Evolutionary conservation across 306 rosid genomes (phyloP), one percentile per base, ranked within the genome.

Genomic region (Gillenia trifoliata): DNA sequence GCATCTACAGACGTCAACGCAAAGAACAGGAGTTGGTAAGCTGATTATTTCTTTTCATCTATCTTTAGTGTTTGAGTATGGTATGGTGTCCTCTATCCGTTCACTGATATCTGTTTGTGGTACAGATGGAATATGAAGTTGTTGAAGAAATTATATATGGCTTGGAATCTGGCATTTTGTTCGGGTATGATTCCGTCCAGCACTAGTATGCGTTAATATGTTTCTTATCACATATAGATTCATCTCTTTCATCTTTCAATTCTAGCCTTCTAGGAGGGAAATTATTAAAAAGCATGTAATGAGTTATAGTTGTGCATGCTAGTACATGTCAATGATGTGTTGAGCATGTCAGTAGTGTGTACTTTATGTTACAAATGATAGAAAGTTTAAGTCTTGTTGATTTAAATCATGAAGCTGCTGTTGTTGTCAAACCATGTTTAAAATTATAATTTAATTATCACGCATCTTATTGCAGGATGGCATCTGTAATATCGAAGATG

Each of bases 401-500:
- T 16, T 45, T 45, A 68, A 17, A 56, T 36, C 68, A 70, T 29
- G 22, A 55, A 16, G 68, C 54, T 31, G 45, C 74, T 69, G 38
- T n/a, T 45, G 68, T 43, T 73, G 43, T 59, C 30, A 33, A 34
- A 8, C 41, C 43, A 25, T 70, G 68, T 65, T 64, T 68, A 56
- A 30, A 28, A 26, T 31, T 38, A 68, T 66, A 34, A 34, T 66
- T 29, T 64, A 30, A 57, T 54, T 70, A 61, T 72, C 73, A 69
- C 71, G 28, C 40, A 30, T 68, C 56, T 62, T 30, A 74, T 66
- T 88, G 85, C 90, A 93, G 98, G 92, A 88, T 93, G 90, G 91
- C 98, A 67, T 91, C 98, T 66, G 98, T 93, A 49, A 89, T 89
- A 79, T 93, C 98, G 61, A 93, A 93, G 90, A 91, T 91, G 90